These are phyloP conservation scores for Candida yuanshanica DNA, from an alignment of 805 yeast genomes.

Conservation along the genomic window DNA sequence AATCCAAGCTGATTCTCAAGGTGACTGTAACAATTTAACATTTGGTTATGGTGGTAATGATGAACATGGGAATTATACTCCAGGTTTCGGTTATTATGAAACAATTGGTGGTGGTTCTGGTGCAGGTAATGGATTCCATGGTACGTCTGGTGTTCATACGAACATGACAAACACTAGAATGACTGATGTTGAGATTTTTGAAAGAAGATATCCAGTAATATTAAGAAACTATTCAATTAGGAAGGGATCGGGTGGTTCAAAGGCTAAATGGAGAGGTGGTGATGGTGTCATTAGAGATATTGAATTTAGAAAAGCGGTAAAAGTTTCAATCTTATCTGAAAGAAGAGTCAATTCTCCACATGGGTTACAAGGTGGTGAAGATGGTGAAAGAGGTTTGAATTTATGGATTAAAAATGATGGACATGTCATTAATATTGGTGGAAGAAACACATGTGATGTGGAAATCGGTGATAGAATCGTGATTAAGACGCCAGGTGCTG, in stretches of 20 bases:
- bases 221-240: slow-evolving; percentile 69
- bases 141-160: slow-evolving; percentile 86
- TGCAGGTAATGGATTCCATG: slow-evolving; percentile 83
- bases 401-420: slow-evolving; percentile 39
- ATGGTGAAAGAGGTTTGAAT: slow-evolving; percentile 70
- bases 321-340: slow-evolving; percentile 79
- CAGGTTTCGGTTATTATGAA: slow-evolving; percentile 87
- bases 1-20: slow-evolving; percentile 93
- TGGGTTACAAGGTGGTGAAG: slow-evolving; percentile 79
- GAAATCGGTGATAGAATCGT: slow-evolving; percentile 60
- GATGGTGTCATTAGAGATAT: slow-evolving; percentile 83
- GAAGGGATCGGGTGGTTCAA: slow-evolving; percentile 66
- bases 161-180: slow-evolving; percentile 93
- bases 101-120: slow-evolving; percentile 97
- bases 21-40: slow-evolving; percentile 90
- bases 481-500: slow-evolving; percentile 81
- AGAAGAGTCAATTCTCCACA: slow-evolving; percentile 81
- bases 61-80: slow-evolving; percentile 40
- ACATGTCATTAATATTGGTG: slow-evolving; percentile 51
- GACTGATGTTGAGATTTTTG: slow-evolving; percentile 87
- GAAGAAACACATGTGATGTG: slow-evolving; percentile 58
- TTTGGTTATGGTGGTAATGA: slow-evolving; percentile 75
- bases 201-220: slow-evolving; percentile 81
- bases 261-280: slow-evolving; percentile 70
- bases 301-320: slow-evolving; percentile 67